A percentile compares a stretch with the other conserved stretches of the same genome.
phyloP scores from a whole-genome alignment of 2,329 filamentous ascomycete species.

The Colletotrichum chlorophyti region DNA sequence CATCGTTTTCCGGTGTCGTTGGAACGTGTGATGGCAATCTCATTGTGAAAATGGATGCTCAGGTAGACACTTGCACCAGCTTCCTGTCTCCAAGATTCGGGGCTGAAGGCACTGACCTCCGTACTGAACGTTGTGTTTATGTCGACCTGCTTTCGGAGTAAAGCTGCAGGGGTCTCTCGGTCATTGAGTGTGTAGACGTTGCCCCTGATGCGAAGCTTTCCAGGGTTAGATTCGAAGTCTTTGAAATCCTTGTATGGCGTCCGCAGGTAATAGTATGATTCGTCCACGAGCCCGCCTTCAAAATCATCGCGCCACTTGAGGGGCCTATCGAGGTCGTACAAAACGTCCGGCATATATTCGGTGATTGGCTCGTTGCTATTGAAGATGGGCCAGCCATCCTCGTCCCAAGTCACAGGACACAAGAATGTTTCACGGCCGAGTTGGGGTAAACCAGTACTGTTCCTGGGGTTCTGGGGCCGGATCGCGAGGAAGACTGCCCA shows the following conservation, averaged over 20 bases:
- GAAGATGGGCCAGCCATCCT: constrained; percentile 28
- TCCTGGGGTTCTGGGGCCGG: constrained; percentile 23
- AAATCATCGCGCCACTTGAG: constrained; percentile 28
- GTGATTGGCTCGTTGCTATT: constrained; percentile 18
- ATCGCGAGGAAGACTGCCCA: constrained; percentile 29
- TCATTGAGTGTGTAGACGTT: constrained; percentile 27
- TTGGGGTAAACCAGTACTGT: constrained; percentile 19
- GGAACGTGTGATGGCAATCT: constrained; percentile 18
- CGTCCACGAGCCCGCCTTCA: constrained; percentile 20
- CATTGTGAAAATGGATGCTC: constrained; percentile 29
- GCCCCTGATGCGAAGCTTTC: constrained; percentile 21
- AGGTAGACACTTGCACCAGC: constrained; percentile 26
- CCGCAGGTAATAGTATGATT: constrained; percentile 27
- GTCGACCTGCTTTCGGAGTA: constrained; percentile 27
- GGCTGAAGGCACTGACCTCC: constrained; percentile 17
- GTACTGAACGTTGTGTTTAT: constrained; percentile 30
- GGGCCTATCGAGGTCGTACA: constrained; percentile 26
- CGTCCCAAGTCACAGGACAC: constrained; percentile 25
- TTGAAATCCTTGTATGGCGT: constrained; percentile 28
- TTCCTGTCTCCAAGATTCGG: constrained; percentile 17
- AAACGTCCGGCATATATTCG: constrained; percentile 17
- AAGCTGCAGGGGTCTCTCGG: constrained; percentile 24
- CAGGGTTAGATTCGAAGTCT: constrained; percentile 22
- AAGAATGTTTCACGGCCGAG: constrained; percentile 28
- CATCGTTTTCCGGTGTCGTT: constrained; percentile 11